These are phyloP conservation scores for Rickenella mellea DNA, from an alignment of 768 basidiomycete genomes.

Conservation along the genomic window DNA sequence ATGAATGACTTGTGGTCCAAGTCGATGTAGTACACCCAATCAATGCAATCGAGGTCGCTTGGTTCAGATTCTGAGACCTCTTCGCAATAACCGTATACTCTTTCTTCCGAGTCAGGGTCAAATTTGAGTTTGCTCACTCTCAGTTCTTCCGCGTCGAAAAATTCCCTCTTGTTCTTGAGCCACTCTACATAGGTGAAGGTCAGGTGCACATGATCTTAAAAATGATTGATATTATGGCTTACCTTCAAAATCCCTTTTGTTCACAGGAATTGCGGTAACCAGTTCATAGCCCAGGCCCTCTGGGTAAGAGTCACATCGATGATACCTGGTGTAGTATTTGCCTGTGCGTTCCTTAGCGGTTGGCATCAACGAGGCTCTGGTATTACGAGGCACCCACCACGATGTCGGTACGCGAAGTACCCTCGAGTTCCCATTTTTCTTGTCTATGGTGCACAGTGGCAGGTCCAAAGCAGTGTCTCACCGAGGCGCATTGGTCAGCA, in stretches of 20 bases:
- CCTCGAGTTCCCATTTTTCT: neutral
- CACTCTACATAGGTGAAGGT: slow-evolving; percentile 2
- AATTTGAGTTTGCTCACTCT: neutral
- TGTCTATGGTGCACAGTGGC: no score
- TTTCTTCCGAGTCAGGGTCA: neutral
- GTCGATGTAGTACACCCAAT: slow-evolving; percentile 22
- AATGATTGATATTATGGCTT: neutral
- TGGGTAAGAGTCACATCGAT: slow-evolving; percentile 15
- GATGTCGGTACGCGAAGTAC: neutral
- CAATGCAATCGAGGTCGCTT: slow-evolving; percentile 12
- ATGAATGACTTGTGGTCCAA: slow-evolving; percentile 19
- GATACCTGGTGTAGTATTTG: slow-evolving; percentile 11
- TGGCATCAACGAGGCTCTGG: neutral
- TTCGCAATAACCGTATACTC: neutral
- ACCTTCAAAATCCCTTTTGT: slow-evolving; percentile 7
- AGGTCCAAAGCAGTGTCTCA: no score
- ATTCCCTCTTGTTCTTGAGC: slow-evolving; percentile 6
- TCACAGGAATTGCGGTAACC: slow-evolving; percentile 10
- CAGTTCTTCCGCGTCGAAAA: slow-evolving; percentile 7
- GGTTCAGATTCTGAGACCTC: slow-evolving; percentile 5
- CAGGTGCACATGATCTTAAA: neutral
- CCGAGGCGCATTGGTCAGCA: no score
- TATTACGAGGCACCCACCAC: neutral
- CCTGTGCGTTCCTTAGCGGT: slow-evolving; percentile 1
- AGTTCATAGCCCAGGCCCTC: slow-evolving; percentile 13